Evolutionary conservation across 1,284 basidiomycete genomes (phyloP), one percentile per base, ranked within the genome.

Genomic region (Tilletia indica): DNA sequence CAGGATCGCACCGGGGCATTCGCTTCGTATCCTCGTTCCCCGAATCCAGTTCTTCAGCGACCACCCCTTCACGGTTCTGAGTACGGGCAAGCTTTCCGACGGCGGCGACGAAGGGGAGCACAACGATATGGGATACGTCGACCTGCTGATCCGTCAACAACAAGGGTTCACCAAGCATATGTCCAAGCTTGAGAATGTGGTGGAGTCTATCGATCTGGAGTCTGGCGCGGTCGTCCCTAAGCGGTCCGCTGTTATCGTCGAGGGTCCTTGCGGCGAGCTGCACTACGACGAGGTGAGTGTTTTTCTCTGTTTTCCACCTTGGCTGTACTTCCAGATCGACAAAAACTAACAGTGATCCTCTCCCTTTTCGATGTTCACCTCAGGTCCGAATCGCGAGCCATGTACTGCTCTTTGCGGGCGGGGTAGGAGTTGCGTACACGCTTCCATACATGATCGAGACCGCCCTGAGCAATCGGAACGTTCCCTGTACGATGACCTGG

Each of bases 1-100:
- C 2, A 68, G 71, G 4, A 75, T 75, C n/a, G 75, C 70, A 5
- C 73, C 69, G 1, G 77, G 77, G 6, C 70, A 78, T 67, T 73
- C 73, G 51, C 73, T 80, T 21, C 70, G 73, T 2, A 69, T 80
- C 67, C 76, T 72, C 9, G 68, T 79, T 6, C 76, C 78, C 0
- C 69, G 73, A 11, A 21, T 77, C 36, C 76, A 80, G 47, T 72
- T 69, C 68, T 72, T 78, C 5, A 71, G 72, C 6, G 73, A 76
- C 31, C 78, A 80, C 70, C 78, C 78, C 19, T 80, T 80, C 72
- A 73, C 78, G 4, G 74, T 80, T 4, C 70, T 76, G 8, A 36
- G 63, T 0, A 69, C 71, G 12, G 76, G 75, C 2, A 19, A 19
- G 25, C 8, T 11, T 6, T 6, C 19, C 8, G 25, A 54, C 6